phyloP scores from a whole-genome alignment of 129 eudicot genomes.

The Artemisia argyi region DNA sequence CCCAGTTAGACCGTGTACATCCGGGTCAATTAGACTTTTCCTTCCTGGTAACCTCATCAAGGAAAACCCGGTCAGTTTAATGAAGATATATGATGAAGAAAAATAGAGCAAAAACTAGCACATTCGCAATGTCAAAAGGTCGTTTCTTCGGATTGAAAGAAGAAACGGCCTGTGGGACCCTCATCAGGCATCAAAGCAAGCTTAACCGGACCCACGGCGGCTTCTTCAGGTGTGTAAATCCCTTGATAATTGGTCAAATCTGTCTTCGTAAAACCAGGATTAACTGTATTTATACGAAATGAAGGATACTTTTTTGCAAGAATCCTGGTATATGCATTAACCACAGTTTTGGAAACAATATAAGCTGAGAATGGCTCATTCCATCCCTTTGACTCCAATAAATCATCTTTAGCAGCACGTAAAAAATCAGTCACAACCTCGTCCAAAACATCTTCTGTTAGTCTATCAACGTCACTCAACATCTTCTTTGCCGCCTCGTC shows the following conservation, averaged over 20 bases:
- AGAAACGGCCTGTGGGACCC: constrained; percentile 21
- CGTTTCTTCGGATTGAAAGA: constrained; percentile 20
- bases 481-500: constrained; percentile 18
- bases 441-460: constrained; percentile 23
- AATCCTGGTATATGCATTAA: constrained; percentile 24
- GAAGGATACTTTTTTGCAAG: constrained; percentile 18
- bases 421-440: constrained; percentile 24
- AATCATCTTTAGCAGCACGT: constrained; percentile 22
- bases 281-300: constrained; percentile 8
- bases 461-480: constrained; percentile 19
- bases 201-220: constrained; percentile 20
- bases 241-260: constrained; percentile 21
- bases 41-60: no score
- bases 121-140: not conserved
- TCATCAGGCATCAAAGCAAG: constrained; percentile 24
- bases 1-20: no score
- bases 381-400: constrained; percentile 29
- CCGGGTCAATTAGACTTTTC: no score
- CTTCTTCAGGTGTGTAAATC: constrained; percentile 20
- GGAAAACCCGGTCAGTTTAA: no score
- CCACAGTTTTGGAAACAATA: constrained; percentile 19
- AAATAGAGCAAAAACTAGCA: not conserved
- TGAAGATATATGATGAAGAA: no score
- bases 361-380: constrained; percentile 27
- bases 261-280: constrained; percentile 27